phyloP scores from a whole-genome alignment of 2,329 filamentous ascomycete genomes.

The Monosporascus sp. region DNA sequence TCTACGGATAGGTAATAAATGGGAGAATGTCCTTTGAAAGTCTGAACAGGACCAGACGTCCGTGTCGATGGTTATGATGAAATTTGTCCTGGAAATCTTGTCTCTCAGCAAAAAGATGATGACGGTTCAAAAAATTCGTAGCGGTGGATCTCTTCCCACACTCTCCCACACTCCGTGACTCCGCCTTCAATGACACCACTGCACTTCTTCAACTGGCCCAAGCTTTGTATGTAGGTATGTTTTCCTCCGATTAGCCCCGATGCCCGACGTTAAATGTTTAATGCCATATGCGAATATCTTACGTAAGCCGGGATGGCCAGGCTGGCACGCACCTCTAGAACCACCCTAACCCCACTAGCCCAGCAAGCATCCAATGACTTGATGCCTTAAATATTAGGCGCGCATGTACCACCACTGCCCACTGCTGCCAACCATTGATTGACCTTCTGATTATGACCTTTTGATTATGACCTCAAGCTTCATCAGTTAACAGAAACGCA shows the following conservation, averaged over 20 bases:
- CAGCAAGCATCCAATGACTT: no score
- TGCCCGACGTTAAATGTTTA: no score
- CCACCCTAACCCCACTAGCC: no score
- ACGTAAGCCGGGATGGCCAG: no score
- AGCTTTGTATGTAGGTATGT: not conserved
- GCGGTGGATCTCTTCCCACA: not conserved
- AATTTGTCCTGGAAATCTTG: conserved; percentile 36
- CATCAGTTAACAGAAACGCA: conserved; percentile 11
- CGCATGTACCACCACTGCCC: no score
- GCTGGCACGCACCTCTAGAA: no score
- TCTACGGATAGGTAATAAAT: conserved; percentile 46
- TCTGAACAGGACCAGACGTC: conserved; percentile 51
- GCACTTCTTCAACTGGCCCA: not conserved
- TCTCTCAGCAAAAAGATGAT: conserved; percentile 47
- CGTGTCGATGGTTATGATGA: conserved; percentile 39
- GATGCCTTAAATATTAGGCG: no score
- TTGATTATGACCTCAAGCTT: conserved; percentile 9
- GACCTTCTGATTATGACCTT: not conserved
- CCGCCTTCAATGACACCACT: conserved; percentile 12
- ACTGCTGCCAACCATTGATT: not conserved
- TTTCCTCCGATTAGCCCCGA: no score
- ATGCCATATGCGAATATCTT: no score
- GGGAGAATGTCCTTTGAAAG: conserved; percentile 35
- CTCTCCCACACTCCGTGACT: conserved; percentile 7
- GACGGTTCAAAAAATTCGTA: conserved; percentile 31